These are phyloP conservation scores for Neodidymelliopsis sp. DNA, from an alignment of 2,329 filamentous ascomycete species.

Conservation along the genomic window DNA sequence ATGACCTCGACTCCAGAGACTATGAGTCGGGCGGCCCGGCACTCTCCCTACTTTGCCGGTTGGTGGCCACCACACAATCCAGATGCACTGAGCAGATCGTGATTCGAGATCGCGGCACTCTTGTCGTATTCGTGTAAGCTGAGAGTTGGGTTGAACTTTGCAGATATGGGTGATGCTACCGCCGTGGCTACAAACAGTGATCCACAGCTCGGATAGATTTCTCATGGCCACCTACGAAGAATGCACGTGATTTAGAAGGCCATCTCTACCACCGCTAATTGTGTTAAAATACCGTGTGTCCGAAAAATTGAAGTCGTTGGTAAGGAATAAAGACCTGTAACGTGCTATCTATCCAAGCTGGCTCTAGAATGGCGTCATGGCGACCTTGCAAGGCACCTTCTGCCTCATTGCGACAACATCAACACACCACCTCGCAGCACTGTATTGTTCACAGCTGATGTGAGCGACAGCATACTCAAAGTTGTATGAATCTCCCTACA, in stretches of 20 bases:
- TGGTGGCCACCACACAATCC: background rate
- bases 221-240: background rate
- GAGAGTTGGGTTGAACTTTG: no score
- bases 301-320: background rate
- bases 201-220: no score
- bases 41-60: background rate
- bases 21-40: no score
- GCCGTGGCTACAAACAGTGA: no score
- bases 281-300: background rate
- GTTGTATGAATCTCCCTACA: no score
- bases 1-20: background rate
- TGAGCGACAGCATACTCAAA: no score
- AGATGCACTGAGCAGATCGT: background rate
- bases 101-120: background rate
- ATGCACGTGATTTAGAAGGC: constrained; percentile 8
- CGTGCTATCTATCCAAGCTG: background rate
- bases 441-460: no score
- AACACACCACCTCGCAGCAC: no score
- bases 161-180: no score
- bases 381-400: background rate
- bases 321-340: background rate
- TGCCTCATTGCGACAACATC: background rate
- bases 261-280: background rate
- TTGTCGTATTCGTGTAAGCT: background rate
- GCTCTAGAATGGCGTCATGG: constrained; percentile 8